Conservation (phyloP, 1,284 basidiomycete genomes). For the Leccinum subspadiceum region DNA sequence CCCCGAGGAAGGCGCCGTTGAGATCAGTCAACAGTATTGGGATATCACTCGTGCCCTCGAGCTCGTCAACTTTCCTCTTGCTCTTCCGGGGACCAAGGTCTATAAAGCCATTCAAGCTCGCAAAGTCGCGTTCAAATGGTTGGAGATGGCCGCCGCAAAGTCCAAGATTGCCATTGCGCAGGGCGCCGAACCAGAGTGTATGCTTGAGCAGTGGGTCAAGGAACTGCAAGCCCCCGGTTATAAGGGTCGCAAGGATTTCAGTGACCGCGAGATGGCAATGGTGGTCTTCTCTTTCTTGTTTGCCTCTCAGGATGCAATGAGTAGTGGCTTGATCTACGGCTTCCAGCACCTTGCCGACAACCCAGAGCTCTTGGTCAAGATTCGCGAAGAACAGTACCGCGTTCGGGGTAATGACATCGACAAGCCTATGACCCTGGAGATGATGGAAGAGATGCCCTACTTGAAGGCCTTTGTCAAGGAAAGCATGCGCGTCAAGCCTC, state of each 20-base stretch:
- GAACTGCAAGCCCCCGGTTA: conserved; percentile 69
- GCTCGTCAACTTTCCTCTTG: conserved; percentile 97
- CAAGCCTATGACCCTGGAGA: conserved; percentile 83
- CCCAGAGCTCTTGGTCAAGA: conserved; percentile 86
- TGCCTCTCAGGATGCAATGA: conserved; percentile 98
- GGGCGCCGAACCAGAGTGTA: conserved; percentile 82
- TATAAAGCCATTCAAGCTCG: conserved; percentile 94
- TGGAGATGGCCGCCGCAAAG: conserved; percentile 76
- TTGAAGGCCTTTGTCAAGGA: conserved; percentile 92
- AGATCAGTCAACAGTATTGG: conserved; percentile 96
- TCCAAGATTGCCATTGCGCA: conserved; percentile 85
- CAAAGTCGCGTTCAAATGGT: conserved; percentile 84
- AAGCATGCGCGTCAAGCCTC: conserved; percentile 86
- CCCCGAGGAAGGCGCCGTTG: conserved; percentile 70
- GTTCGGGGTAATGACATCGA: conserved; percentile 81
- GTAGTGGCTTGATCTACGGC: conserved; percentile 86
- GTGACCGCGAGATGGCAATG: conserved; percentile 94
- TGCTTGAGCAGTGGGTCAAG: conserved; percentile 91
- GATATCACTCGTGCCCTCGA: conserved; percentile 92
- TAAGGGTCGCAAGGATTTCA: conserved; percentile 86
- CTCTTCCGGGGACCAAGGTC: conserved; percentile 95
- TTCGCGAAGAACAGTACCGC: conserved; percentile 88
- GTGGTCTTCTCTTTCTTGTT: conserved; percentile 96
- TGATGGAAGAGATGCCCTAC: conserved; percentile 92
- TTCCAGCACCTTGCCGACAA: conserved; percentile 97